Evolutionary conservation across 2,329 filamentous ascomycete species (phyloP).

Genomic region (Arthrocladium fulminans): DNA sequence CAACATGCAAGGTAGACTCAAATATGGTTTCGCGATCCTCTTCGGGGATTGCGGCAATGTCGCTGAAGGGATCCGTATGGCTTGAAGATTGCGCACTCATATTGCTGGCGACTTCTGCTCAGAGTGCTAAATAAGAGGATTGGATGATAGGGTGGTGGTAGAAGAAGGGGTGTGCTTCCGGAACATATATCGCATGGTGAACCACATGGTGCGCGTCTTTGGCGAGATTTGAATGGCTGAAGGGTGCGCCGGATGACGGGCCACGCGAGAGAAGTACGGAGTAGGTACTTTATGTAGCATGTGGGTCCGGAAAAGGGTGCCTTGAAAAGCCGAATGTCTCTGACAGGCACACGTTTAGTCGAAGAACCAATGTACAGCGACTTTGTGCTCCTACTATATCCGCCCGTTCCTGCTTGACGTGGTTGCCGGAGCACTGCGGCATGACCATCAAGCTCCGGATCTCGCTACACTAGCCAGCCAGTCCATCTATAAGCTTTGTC

Average conservation of each 20-base stretch:
- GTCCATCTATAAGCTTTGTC: too few species aligned
- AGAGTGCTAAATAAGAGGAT: background rate
- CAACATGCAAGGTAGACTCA: slow-evolving; percentile 45
- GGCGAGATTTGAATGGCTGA: background rate
- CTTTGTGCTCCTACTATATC: too few species aligned
- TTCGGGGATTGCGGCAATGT: slow-evolving; percentile 26
- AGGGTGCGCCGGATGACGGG: slow-evolving; percentile 14
- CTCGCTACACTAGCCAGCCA: too few species aligned
- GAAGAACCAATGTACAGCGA: too few species aligned
- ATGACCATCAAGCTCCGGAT: too few species aligned
- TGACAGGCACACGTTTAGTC: too few species aligned
- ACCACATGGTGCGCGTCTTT: background rate
- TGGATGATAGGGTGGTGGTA: background rate
- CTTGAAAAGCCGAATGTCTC: slow-evolving; percentile 10
- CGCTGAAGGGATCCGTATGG: slow-evolving; percentile 29
- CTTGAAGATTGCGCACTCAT: background rate
- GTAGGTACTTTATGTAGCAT: background rate
- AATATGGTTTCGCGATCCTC: slow-evolving; percentile 30
- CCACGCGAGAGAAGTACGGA: too few species aligned
- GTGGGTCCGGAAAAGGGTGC: background rate
- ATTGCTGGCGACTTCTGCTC: background rate
- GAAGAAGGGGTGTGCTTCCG: background rate
- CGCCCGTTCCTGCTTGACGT: too few species aligned
- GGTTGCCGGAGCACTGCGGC: too few species aligned
- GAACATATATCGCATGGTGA: background rate